Base-by-base conservation (phyloP, 2,329 filamentous ascomycete genomes). In the Aureobasidium namibiae region DNA sequence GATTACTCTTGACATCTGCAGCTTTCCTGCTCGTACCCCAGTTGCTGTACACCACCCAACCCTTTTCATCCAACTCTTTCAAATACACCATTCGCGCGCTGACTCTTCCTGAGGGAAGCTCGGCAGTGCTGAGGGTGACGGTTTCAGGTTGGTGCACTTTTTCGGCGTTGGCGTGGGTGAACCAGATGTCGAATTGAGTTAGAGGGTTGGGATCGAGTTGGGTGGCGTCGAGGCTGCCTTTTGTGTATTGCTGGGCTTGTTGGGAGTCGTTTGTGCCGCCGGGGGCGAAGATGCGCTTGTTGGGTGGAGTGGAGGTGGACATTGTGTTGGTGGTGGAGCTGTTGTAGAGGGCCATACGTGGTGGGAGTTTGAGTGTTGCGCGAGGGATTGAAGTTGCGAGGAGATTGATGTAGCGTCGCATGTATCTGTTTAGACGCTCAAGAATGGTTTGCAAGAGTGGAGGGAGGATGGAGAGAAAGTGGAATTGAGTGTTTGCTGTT, bases 1-100 rank as follows among this genome's bases (percentile, higher is more conserved):
- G 82, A 73, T 97, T 99, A 4, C 75, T 79, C 23, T 76, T 79
- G 7, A 94, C 75, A 70, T 96, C 90, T 52, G 75, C 69, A 0
- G 85, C 82, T 76, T 86, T 84, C 29, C 81, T 75, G 61, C 85
- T 89, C 0, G 89, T 94, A 61, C 84, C 91, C 77, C 92, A 92
- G 74, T 99, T 99, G 69, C 84, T 88, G 79, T 97, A 99, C 50
- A 99, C 80, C 44, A 97, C 90, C 74, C 95, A 99, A 16, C 92
- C 91, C 21, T 72, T 74, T 5, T 78, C 74, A 73, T 97, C 92
- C 24, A 97, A 84, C 78, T 97, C 94, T 75, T 99, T 99, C 65
- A 99, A 81, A 75, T 97, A 99, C 38, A 99, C 90, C 65, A 90
- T 82, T 61, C 94, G 89, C 3, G 89, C 86, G 48, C 85, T 90